These are phyloP conservation scores for Coniochaeta sp. DNA, from an alignment of 2,329 filamentous ascomycete genomes.

Conservation along the genomic window DNA sequence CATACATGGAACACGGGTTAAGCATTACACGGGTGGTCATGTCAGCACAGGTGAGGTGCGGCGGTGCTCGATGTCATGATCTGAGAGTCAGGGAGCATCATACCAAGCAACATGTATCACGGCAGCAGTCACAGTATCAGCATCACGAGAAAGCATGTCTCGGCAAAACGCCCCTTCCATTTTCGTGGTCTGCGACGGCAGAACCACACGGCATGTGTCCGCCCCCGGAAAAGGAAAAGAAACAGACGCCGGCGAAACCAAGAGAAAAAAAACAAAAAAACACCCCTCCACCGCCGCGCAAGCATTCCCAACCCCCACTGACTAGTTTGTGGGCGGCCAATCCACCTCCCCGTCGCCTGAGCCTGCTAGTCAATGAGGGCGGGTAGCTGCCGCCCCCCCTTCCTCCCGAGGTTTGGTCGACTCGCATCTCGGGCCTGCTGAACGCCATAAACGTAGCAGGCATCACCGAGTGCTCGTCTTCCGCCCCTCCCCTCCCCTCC, in stretches of 20 bases:
- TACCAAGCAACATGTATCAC: not conserved
- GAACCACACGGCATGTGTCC: not conserved
- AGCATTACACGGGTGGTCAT: too few relatives aligned
- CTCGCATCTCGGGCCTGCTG: not conserved
- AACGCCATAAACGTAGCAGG: not conserved
- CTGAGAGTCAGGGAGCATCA: too few relatives aligned
- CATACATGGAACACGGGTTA: too few relatives aligned
- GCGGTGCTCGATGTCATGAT: too few relatives aligned
- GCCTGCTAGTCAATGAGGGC: too few relatives aligned
- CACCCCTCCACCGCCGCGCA: not conserved
- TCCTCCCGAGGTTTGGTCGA: not conserved
- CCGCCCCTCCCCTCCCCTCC: not conserved
- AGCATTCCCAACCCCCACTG: too few relatives aligned
- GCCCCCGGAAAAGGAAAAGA: not conserved
- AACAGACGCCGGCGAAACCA: not conserved
- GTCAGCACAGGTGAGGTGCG: too few relatives aligned
- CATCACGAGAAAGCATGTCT: not conserved
- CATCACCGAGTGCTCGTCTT: not conserved
- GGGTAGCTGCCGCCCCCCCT: not conserved
- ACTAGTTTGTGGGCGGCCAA: too few relatives aligned
- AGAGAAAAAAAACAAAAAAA: not conserved
- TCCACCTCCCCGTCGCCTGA: too few relatives aligned
- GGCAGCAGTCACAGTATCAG: not conserved
- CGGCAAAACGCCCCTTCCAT: not conserved
- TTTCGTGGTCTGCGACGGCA: not conserved